A percentile compares a stretch with the other conserved stretches of the same genome.
phyloP scores from a whole-genome alignment of 108 stramenopile species.

The Pseudonitzschia multiseries region DNA sequence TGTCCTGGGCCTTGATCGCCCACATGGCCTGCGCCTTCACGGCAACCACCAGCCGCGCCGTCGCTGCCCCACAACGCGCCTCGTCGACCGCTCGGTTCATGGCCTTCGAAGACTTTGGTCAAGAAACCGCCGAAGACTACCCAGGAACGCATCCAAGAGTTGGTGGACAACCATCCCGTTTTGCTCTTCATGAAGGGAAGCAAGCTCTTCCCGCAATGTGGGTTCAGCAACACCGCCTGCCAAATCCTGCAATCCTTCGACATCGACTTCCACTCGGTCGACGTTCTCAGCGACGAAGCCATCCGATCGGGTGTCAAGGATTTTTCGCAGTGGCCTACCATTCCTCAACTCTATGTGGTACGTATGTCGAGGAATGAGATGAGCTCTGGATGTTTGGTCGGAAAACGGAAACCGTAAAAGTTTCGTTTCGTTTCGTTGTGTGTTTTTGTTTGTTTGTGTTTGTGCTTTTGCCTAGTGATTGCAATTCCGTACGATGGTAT shows the following conservation, averaged over 20 bases:
- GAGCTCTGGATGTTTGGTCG: no score
- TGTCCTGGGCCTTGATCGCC: background rate
- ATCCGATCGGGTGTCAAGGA: conserved; percentile 87
- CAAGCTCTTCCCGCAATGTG: conserved; percentile 96
- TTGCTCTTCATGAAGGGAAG: conserved; percentile 97
- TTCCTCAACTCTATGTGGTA: conserved; percentile 97
- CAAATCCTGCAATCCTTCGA: conserved; percentile 83
- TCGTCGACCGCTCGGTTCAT: background rate
- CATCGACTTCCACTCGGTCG: conserved; percentile 81
- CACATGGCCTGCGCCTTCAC: conserved; percentile 2
- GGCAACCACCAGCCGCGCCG: background rate
- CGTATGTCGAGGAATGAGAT: no score
- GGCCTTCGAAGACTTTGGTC: conserved; percentile 24
- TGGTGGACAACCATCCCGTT: conserved; percentile 80
- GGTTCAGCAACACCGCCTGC: conserved; percentile 92
- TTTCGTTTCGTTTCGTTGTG: no score
- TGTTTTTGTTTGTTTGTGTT: no score
- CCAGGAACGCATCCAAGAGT: conserved; percentile 62
- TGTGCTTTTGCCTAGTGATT: no score
- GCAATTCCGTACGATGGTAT: no score
- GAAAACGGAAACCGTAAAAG: no score
- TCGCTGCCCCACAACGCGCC: background rate
- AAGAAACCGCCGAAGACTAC: conserved; percentile 43
- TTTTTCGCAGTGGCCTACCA: conserved; percentile 94
- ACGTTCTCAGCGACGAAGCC: conserved; percentile 69